Conservation (phyloP, 345 rosid genomes). For the Salix caprea region DNA sequence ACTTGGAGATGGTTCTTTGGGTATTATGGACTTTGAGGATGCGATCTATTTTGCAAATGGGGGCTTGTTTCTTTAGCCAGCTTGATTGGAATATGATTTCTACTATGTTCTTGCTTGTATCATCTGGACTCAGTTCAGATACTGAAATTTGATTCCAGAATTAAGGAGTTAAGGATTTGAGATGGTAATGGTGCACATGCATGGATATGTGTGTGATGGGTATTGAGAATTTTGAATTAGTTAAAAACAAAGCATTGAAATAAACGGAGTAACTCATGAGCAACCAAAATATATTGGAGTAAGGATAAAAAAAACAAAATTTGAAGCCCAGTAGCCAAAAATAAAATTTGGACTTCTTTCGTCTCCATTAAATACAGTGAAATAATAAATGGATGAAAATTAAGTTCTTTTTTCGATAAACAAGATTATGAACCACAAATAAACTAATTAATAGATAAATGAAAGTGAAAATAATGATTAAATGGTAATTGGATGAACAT, state of each 20-base stretch:
- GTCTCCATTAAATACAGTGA: not conserved
- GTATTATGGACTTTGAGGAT: slow-evolving; percentile 76
- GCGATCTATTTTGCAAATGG: slow-evolving; percentile 61
- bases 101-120: slow-evolving; percentile 83
- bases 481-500: not conserved
- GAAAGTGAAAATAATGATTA: not conserved
- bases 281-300: not conserved
- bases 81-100: slow-evolving; percentile 88
- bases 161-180: not conserved
- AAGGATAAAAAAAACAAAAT: not conserved
- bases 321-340: not conserved
- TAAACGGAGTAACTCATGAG: not conserved
- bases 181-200: not conserved
- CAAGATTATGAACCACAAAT: not conserved
- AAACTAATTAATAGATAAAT: not conserved
- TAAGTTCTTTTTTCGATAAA: not conserved
- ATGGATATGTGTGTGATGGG: not conserved
- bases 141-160: slow-evolving; percentile 27
- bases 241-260: not conserved
- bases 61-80: slow-evolving; percentile 67
- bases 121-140: slow-evolving; percentile 64
- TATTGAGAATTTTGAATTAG: not conserved
- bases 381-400: not conserved
- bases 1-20: slow-evolving; percentile 53
- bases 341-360: not conserved